A percentile compares a stretch with the other conserved stretches of the same genome.
These are phyloP conservation scores for Crithidia acanthocephali DNA, from an alignment of 208 protist genomes.

Conservation along the genomic window DNA sequence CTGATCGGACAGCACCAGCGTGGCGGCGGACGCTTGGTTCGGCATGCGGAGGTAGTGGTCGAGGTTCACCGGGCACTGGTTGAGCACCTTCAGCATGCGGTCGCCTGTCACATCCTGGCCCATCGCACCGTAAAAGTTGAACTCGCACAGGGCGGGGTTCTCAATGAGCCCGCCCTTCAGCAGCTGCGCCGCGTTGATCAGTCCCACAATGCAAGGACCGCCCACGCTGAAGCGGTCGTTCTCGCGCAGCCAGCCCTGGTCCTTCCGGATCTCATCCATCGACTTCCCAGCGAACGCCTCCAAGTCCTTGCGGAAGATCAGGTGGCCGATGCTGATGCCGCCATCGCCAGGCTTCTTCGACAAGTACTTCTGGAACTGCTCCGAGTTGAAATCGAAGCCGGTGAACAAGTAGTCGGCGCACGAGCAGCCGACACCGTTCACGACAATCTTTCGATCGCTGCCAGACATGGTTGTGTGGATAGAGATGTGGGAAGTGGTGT, in stretches of 20 bases:
- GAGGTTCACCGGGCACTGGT: constrained; percentile 24
- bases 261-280: constrained; percentile 34
- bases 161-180: constrained; percentile 22
- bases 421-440: constrained; percentile 32
- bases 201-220: constrained; percentile 37
- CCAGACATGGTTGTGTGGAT: not conserved
- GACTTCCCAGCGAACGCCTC: constrained; percentile 36
- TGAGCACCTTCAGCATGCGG: constrained; percentile 27
- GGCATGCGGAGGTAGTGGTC: constrained; percentile 16
- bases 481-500: not conserved
- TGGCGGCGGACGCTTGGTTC: constrained; percentile 25
- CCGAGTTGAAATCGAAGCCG: constrained; percentile 27
- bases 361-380: constrained; percentile 30
- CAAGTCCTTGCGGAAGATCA: constrained; percentile 30
- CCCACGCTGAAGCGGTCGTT: constrained; percentile 34
- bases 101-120: constrained; percentile 33
- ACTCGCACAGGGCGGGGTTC: constrained; percentile 24
- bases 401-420: constrained; percentile 42
- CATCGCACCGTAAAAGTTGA: constrained; percentile 40
- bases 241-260: constrained; percentile 38
- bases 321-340: constrained; percentile 38
- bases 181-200: constrained; percentile 43
- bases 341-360: constrained; percentile 34
- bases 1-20: constrained; percentile 37
- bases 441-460: constrained; percentile 27